Conservation (phyloP, 495 filamentous ascomycete species). For the Xylaria flabelliformis region DNA sequence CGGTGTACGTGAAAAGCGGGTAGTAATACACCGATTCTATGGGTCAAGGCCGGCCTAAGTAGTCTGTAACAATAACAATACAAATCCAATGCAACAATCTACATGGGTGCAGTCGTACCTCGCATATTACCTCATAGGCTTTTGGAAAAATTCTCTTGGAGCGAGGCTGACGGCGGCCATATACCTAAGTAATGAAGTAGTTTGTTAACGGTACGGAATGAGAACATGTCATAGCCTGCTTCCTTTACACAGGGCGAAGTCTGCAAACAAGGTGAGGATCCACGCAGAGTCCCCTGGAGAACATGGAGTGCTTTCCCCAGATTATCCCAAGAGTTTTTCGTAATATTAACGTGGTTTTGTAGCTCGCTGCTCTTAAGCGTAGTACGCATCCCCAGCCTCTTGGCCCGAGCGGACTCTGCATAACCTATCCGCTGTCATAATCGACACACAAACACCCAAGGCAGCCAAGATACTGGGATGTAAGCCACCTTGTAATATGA, state of each 20-base stretch:
- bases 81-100: not conserved
- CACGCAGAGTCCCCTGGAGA: not conserved
- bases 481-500: slow-evolving; percentile 14
- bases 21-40: slow-evolving; percentile 16
- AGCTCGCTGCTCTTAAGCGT: slow-evolving; percentile 14
- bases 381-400: not conserved
- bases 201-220: not conserved
- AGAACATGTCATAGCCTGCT: not conserved
- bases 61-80: slow-evolving; percentile 13
- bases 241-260: not conserved
- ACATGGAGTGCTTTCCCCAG: not conserved
- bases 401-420: slow-evolving; percentile 21
- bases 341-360: slow-evolving; percentile 8
- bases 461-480: slow-evolving; percentile 19
- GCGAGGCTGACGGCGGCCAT: slow-evolving; percentile 2
- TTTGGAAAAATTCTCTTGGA: not conserved
- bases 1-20: not conserved
- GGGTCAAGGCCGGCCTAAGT: not conserved
- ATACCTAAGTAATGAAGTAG: not conserved
- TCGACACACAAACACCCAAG: slow-evolving; percentile 15
- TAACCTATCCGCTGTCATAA: slow-evolving; percentile 20
- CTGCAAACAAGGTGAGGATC: not conserved
- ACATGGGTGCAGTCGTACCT: not conserved
- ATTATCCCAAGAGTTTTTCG: not conserved
- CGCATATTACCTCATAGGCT: not conserved